Conservation (phyloP, 345 rosid species). For the Rhizophora apiculata region DNA sequence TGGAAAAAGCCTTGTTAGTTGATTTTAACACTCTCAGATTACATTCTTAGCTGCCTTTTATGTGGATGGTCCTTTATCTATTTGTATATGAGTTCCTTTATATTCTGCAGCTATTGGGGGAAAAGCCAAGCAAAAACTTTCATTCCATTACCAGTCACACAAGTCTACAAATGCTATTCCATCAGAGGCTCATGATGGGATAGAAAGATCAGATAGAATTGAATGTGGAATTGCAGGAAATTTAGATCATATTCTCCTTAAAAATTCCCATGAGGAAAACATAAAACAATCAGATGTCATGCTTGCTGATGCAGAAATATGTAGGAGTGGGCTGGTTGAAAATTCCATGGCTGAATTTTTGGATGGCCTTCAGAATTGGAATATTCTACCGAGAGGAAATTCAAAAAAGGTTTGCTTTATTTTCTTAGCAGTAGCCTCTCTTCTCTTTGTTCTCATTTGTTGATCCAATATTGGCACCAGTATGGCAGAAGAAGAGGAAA, state of each 20-base stretch:
- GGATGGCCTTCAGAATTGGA: conserved; percentile 44
- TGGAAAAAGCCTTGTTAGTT: neutral
- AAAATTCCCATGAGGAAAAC: conserved; percentile 27
- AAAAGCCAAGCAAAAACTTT: conserved; percentile 52
- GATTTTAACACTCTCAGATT: neutral
- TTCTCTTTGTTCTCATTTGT: conserved; percentile 5
- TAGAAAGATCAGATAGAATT: conserved; percentile 29
- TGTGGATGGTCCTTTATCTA: neutral
- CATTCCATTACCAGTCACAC: conserved; percentile 38
- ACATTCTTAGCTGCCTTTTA: neutral
- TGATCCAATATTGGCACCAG: conserved; percentile 35
- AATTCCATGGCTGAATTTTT: conserved; percentile 44
- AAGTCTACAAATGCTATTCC: conserved; percentile 19
- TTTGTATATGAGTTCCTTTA: neutral
- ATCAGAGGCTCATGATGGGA: conserved; percentile 30
- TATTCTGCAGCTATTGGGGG: conserved; percentile 40
- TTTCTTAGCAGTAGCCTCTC: conserved; percentile 9
- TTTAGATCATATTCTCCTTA: conserved; percentile 28
- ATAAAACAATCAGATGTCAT: conserved; percentile 16
- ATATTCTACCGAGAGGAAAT: conserved; percentile 26
- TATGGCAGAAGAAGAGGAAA: conserved; percentile 30
- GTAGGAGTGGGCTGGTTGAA: conserved; percentile 19
- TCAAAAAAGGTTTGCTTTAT: conserved; percentile 35
- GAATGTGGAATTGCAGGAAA: conserved; percentile 23
- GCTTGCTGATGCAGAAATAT: conserved; percentile 25